Evolutionary conservation across 768 basidiomycete species (phyloP).

Genomic region (Naematelia aurantialba): DNA sequence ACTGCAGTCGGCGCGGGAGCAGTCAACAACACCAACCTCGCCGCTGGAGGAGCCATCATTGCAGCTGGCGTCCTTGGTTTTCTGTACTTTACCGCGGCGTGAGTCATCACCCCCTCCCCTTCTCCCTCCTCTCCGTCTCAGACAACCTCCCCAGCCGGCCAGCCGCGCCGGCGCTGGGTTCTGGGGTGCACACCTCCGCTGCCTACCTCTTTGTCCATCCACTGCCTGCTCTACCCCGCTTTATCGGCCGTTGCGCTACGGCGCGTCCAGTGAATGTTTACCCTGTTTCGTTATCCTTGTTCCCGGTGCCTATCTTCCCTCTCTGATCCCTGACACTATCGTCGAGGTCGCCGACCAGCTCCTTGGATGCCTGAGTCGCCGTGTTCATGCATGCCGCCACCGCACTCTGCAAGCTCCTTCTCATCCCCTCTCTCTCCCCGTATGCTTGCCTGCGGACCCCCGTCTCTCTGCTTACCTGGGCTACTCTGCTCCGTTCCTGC

Average conservation of each 20-base stretch:
- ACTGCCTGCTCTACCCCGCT: too few relatives aligned
- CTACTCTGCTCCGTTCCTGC: too few relatives aligned
- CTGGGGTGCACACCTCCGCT: too few relatives aligned
- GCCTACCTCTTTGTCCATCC: too few relatives aligned
- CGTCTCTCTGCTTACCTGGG: background rate
- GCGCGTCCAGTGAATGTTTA: too few relatives aligned
- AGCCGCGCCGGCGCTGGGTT: too few relatives aligned
- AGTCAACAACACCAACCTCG: slow-evolving; percentile 20
- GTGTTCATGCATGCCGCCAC: too few relatives aligned
- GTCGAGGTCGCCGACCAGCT: background rate
- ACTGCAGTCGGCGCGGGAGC: slow-evolving; percentile 11
- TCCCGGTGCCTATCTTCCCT: background rate
- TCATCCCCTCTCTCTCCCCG: background rate
- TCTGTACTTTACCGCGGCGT: slow-evolving; percentile 27
- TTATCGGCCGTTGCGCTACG: background rate
- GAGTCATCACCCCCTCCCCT: slow-evolving; percentile 6
- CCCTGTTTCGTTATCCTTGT: background rate
- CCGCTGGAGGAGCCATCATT: slow-evolving; percentile 33
- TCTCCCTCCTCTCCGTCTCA: background rate
- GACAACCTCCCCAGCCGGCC: too few relatives aligned
- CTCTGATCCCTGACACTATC: background rate
- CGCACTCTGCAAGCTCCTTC: too few relatives aligned
- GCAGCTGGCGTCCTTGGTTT: slow-evolving; percentile 26
- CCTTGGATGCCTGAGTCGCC: too few relatives aligned
- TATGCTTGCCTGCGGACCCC: too few relatives aligned